Conservation (phyloP, 108 stramenopile species). For the Poteriospumella lacustris region DNA sequence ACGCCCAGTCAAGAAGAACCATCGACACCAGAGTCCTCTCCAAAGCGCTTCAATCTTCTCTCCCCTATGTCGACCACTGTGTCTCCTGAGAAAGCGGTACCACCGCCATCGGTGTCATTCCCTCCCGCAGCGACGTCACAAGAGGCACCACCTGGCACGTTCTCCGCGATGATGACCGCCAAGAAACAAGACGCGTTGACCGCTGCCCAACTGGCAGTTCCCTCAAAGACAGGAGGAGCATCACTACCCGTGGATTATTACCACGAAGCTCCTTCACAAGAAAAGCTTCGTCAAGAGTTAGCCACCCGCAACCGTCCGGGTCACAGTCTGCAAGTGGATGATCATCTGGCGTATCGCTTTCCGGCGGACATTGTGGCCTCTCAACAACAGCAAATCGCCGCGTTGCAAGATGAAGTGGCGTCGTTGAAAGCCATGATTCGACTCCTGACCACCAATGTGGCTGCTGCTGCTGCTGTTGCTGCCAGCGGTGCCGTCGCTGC, state of each 20-base stretch:
- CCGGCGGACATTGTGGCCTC: not conserved
- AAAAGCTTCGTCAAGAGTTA: too few species aligned
- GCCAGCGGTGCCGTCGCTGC: not conserved
- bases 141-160: not conserved
- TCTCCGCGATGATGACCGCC: not conserved
- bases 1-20: too few species aligned
- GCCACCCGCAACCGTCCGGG: too few species aligned
- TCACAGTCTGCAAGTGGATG: too few species aligned
- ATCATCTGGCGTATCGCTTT: not conserved
- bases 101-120: too few species aligned
- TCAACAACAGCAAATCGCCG: not conserved
- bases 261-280: not conserved
- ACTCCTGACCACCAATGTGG: not conserved
- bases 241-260: not conserved
- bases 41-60: too few species aligned
- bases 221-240: not conserved
- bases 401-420: not conserved
- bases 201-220: not conserved
- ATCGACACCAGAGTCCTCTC: too few species aligned
- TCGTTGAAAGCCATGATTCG: not conserved
- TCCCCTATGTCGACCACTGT: too few species aligned
- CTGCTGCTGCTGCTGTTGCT: not conserved
- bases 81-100: too few species aligned
- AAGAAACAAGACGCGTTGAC: not conserved
- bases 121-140: too few species aligned